Evolutionary conservation across 495 filamentous ascomycete species (phyloP).

Genomic region (Trichoderma parareesei): DNA sequence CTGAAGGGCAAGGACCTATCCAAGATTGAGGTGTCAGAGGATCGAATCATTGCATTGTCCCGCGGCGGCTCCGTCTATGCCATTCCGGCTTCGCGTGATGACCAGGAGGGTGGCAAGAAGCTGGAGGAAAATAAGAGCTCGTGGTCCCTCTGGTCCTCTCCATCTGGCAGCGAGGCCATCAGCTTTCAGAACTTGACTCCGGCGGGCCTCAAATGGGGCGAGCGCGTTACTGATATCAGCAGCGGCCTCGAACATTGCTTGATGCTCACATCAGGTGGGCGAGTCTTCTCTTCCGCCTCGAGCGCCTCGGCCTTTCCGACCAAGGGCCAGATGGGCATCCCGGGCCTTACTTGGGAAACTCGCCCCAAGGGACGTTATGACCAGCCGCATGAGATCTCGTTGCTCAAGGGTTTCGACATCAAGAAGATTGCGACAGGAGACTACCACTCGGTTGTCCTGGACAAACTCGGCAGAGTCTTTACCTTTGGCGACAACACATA

Average conservation of each 20-base stretch:
- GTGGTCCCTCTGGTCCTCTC: constrained; percentile 69
- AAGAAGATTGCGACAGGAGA: constrained; percentile 73
- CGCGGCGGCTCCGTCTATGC: constrained; percentile 79
- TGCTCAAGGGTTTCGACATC: constrained; percentile 49
- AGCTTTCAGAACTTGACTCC: constrained; percentile 69
- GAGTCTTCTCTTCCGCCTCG: constrained; percentile 77
- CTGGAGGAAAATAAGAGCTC: constrained; percentile 40
- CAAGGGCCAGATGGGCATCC: constrained; percentile 79
- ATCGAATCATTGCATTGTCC: constrained; percentile 74
- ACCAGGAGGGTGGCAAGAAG: constrained; percentile 59
- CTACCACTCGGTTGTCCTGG: constrained; percentile 73
- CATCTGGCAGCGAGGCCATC: constrained; percentile 27
- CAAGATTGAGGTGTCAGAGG: constrained; percentile 63
- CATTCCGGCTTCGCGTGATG: constrained; percentile 62
- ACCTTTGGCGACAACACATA: constrained; percentile 83
- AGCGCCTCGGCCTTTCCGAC: constrained; percentile 70
- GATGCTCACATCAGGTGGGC: constrained; percentile 74
- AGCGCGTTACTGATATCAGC: constrained; percentile 64
- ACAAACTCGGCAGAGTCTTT: constrained; percentile 68
- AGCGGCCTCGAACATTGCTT: constrained; percentile 79
- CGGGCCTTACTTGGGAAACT: constrained; percentile 69
- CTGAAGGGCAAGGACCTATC: constrained; percentile 72
- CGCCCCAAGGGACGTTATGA: constrained; percentile 74
- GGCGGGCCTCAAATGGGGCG: constrained; percentile 55
- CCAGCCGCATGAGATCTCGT: constrained; percentile 56